Evolutionary conservation across 805 yeast species (phyloP).

Genomic region (Torulaspora quercuum): DNA sequence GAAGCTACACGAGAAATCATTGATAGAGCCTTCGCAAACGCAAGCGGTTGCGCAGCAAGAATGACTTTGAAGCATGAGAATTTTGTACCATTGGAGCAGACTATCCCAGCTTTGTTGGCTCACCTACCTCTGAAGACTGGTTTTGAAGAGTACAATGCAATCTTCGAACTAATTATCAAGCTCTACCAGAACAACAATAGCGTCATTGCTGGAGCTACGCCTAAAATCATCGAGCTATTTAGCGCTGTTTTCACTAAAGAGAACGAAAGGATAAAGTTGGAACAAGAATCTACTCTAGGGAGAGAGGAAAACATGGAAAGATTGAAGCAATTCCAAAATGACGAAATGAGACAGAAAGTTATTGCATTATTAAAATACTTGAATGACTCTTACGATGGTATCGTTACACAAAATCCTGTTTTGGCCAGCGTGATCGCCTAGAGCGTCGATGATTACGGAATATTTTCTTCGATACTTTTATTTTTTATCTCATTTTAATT

Average conservation of each 20-base stretch:
- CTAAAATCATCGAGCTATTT: conserved; percentile 62
- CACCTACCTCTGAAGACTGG: conserved; percentile 87
- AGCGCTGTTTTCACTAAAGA: conserved; percentile 72
- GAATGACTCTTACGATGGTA: conserved; percentile 60
- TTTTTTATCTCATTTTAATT: conserved; percentile 1
- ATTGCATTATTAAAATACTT: conserved; percentile 69
- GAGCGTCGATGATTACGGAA: conserved; percentile 3
- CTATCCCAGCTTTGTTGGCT: conserved; percentile 66
- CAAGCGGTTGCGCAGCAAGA: conserved; percentile 95
- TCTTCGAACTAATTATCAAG: conserved; percentile 70
- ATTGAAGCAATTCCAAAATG: conserved; percentile 72
- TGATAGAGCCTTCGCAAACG: conserved; percentile 85
- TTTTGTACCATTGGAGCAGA: conserved; percentile 72
- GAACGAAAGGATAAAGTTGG: conserved; percentile 64
- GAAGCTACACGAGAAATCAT: conserved; percentile 77
- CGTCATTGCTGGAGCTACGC: conserved; percentile 51
- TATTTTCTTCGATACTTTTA: background rate
- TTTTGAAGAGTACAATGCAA: conserved; percentile 88
- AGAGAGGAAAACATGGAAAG: conserved; percentile 79
- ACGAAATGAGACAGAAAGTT: conserved; percentile 61
- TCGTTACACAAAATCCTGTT: conserved; percentile 47
- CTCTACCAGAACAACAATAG: conserved; percentile 64
- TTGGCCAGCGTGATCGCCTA: conserved; percentile 38
- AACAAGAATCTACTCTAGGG: conserved; percentile 73
- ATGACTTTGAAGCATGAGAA: conserved; percentile 70